Evolutionary conservation across 2,329 filamentous ascomycete species (phyloP), one percentile per base, ranked within the genome.

Genomic region (Gaeumannomyces sp.): DNA sequence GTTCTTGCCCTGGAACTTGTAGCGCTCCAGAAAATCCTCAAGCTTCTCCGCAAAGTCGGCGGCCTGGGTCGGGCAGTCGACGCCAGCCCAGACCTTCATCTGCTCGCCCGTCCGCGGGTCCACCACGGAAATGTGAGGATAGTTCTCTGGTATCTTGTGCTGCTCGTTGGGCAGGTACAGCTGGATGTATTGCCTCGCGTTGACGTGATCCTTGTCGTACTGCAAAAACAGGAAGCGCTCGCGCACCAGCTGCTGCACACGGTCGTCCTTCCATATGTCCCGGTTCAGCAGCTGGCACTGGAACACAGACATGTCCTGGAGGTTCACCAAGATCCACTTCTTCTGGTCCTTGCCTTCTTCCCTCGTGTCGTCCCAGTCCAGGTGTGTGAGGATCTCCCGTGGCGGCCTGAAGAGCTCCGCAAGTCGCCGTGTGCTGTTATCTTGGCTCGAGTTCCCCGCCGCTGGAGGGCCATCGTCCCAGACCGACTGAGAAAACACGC

Each of bases 141-240:
- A 99, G 70, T 93, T 93, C 72, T 94, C 90, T n/a, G 88, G 84
- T 72, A 90, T 90, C 71, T 96, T 92, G 69, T 90, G 86, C 59
- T 81, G 81, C 64, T 87, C 84, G 73, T 81, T 81, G 1, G 82
- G 80, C 68, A 98, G 93, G 79, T 99, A 99, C 76, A 97, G 96
- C 65, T 91, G 91, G 67, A 96, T 81, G 76, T 96, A 99, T 69
- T 92, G 88, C 68, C 86, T 82, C 0, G 91, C 92, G 53, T 88
- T 85, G 0, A 87, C 85, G 70, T 96, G 93, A 68, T 92, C 88
- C 76, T 96, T 97, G 70, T 89, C 87, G 78, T 95, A 98, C 73
- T 99, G 95, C 71, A 99, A 79, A 76, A 99, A 99, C 70, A 99
- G 85, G 74, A 99, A 99, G 77, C 96, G 93, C 73, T 97, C 94